These are phyloP conservation scores for Leishmania arabica DNA, from an alignment of 208 protist species.

Conservation along the genomic window DNA sequence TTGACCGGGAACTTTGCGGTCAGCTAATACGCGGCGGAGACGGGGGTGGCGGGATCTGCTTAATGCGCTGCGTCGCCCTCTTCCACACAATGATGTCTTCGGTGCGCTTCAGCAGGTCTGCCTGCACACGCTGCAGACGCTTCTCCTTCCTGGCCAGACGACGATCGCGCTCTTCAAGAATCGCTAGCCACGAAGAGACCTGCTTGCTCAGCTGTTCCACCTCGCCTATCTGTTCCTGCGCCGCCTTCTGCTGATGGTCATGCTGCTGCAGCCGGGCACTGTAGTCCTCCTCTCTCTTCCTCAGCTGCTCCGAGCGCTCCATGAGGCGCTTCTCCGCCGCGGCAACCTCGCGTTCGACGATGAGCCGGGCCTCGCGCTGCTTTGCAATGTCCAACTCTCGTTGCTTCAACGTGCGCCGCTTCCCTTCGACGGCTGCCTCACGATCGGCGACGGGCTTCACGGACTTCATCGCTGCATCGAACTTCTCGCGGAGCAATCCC, in stretches of 20 bases:
- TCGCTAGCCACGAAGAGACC: conserved; percentile 72
- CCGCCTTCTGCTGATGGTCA: conserved; percentile 44
- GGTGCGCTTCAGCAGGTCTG: conserved; percentile 58
- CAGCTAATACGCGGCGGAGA: conserved; percentile 30
- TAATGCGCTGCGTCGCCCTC: conserved; percentile 31
- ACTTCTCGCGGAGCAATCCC: conserved; percentile 34
- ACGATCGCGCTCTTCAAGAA: conserved; percentile 72
- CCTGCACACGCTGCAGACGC: conserved; percentile 58
- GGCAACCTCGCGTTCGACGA: conserved; percentile 46
- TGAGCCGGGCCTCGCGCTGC: conserved; percentile 38
- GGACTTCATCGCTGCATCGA: conserved; percentile 24
- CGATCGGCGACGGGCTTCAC: conserved; percentile 57
- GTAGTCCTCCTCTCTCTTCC: conserved; percentile 47
- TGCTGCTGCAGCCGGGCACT: conserved; percentile 45
- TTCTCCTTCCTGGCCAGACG: conserved; percentile 61
- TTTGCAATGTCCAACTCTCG: conserved; percentile 51
- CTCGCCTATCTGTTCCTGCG: conserved; percentile 57
- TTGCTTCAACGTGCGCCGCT: conserved; percentile 44
- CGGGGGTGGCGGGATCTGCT: conserved; percentile 36
- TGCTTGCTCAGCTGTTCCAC: conserved; percentile 71
- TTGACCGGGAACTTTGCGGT: neutral
- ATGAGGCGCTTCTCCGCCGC: conserved; percentile 34
- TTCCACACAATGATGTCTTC: conserved; percentile 56
- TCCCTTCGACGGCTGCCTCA: conserved; percentile 46
- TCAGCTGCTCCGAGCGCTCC: conserved; percentile 33